A percentile compares a stretch with the other conserved stretches of the same genome.
Conservation (phyloP, 1,284 basidiomycete species). For the Puccinia novopanici region DNA sequence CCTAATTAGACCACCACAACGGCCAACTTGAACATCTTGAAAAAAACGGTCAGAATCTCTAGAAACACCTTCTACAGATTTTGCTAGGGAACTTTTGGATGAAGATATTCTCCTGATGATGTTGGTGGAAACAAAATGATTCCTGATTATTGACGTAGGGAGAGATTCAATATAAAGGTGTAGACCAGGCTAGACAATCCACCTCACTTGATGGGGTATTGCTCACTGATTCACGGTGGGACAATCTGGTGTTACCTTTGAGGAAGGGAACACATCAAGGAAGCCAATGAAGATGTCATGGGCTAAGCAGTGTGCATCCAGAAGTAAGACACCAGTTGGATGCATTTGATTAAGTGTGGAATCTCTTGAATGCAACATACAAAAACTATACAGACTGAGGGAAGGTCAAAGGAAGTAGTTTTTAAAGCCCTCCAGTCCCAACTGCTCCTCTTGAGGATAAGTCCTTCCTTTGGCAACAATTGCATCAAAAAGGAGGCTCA, state of each 20-base stretch:
- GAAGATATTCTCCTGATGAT: too few species aligned
- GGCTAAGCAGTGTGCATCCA: not conserved
- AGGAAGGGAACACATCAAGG: not conserved
- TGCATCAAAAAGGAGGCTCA: slow-evolving; percentile 2
- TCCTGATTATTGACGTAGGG: too few species aligned
- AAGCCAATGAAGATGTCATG: slow-evolving; percentile 26
- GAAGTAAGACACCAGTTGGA: not conserved
- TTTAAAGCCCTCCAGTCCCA: slow-evolving; percentile 18
- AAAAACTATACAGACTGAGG: not conserved
- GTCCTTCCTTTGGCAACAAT: slow-evolving; percentile 23
- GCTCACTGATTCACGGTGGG: not conserved
- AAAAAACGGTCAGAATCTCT: too few species aligned
- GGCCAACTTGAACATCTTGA: too few species aligned
- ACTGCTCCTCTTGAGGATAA: slow-evolving; percentile 11
- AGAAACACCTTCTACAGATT: too few species aligned
- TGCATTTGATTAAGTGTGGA: not conserved
- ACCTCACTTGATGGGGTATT: not conserved
- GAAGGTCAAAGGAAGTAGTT: slow-evolving; percentile 15
- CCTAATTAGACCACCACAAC: too few species aligned
- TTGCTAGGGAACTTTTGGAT: too few species aligned
- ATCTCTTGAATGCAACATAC: too few species aligned
- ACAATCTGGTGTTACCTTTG: not conserved
- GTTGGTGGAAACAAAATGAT: too few species aligned
- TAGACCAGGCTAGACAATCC: too few species aligned
- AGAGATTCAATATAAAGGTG: too few species aligned